Evolutionary conservation across 257 asterid species (phyloP).

Genomic region (Solanum commersonii): DNA sequence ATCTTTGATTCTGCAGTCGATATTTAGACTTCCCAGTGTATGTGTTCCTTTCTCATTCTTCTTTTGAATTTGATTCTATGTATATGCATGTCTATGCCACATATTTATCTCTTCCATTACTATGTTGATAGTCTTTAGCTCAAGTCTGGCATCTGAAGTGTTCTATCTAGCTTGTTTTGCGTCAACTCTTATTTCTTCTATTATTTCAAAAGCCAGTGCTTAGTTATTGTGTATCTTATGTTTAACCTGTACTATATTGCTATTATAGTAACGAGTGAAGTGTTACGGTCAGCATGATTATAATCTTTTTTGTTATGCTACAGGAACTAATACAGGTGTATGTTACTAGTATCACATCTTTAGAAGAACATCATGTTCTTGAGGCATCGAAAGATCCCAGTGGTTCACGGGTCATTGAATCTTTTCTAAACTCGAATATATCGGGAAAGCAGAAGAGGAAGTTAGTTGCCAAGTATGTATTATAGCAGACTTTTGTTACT

Average conservation of each 20-base stretch:
- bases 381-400: constrained; percentile 63
- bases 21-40: constrained; percentile 72
- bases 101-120: neutral
- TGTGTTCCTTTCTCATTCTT: constrained; percentile 14
- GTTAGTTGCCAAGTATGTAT: constrained; percentile 60
- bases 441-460: constrained; percentile 69
- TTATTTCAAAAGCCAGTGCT: neutral
- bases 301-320: neutral
- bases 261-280: neutral
- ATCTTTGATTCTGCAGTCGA: constrained; percentile 75
- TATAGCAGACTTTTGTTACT: neutral
- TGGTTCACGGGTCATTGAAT: constrained; percentile 89
- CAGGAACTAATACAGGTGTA: constrained; percentile 64
- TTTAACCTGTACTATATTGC: neutral
- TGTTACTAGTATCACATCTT: constrained; percentile 57
- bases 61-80: neutral
- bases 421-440: constrained; percentile 66
- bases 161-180: neutral
- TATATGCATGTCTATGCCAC: neutral
- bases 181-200: neutral
- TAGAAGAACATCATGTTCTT: constrained; percentile 57
- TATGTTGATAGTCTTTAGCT: neutral
- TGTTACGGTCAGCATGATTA: neutral
- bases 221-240: neutral
- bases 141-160: neutral